These are phyloP conservation scores for Claviceps sp. DNA, from an alignment of 2,329 filamentous ascomycete species.

Conservation along the genomic window DNA sequence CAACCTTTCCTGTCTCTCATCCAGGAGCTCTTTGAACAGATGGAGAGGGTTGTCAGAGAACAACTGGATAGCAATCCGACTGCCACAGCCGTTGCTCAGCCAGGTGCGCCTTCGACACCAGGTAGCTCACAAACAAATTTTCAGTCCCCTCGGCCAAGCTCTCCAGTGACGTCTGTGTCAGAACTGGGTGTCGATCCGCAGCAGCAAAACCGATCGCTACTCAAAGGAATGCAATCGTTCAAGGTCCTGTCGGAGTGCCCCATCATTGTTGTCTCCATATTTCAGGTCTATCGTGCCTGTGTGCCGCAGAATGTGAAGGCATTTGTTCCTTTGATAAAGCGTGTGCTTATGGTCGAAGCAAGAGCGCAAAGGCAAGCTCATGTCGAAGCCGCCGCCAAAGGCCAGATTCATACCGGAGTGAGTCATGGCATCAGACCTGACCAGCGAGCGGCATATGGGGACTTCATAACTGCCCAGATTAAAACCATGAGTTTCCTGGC, in stretches of 20 bases:
- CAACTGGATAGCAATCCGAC: constrained; percentile 77
- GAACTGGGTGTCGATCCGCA: constrained; percentile 74
- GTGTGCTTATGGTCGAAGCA: constrained; percentile 75
- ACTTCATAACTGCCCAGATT: constrained; percentile 95
- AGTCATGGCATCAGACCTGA: constrained; percentile 68
- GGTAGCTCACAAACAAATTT: constrained; percentile 56
- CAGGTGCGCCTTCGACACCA: constrained; percentile 52
- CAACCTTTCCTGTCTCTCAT: constrained; percentile 86
- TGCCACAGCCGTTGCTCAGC: constrained; percentile 35
- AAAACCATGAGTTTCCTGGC: constrained; percentile 99
- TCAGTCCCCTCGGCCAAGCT: constrained; percentile 79
- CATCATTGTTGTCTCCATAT: constrained; percentile 96
- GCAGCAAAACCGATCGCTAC: constrained; percentile 65
- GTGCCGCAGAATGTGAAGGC: constrained; percentile 77
- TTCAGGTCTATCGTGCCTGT: constrained; percentile 75
- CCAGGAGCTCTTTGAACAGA: constrained; percentile 87
- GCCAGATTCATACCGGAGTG: constrained; percentile 80
- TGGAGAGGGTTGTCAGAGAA: constrained; percentile 88
- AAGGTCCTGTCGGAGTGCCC: constrained; percentile 96
- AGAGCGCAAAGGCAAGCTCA: constrained; percentile 90
- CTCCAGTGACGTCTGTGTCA: constrained; percentile 68
- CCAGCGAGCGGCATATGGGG: constrained; percentile 85
- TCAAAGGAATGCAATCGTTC: constrained; percentile 97
- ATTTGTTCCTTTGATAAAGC: constrained; percentile 90
- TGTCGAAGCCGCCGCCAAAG: constrained; percentile 63